Base-by-base conservation (phyloP, 2,329 filamentous ascomycete species). In the Aspergillus uvarum region DNA sequence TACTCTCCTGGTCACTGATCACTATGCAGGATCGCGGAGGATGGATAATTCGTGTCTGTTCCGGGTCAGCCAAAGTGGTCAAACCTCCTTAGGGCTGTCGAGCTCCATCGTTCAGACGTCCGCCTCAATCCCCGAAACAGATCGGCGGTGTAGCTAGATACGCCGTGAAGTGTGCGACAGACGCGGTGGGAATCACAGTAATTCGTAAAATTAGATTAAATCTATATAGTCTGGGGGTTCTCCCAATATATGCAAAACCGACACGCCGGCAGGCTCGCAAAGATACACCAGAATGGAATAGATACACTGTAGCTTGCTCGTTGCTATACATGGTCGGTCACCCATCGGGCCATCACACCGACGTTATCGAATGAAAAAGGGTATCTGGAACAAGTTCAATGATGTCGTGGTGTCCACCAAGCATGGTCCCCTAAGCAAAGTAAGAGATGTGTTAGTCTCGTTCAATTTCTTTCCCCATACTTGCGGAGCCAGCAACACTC, bases 121-220 rank as follows among this genome's bases (percentile, higher is more conserved):
- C 14, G 38, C 19, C 38, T 6, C 16, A 19, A 6, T 19, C 3
- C 14, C 16, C 38, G 38, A 44, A 44, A 44, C 38, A 44, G 14
- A 44, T 44, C 38, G 38, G n/a, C 38, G 38, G 6, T 8, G 1
- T 44, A 19, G 38, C 14, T 8, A 44, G 38, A 19, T 44, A 42
- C 38, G 38, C 14, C 1, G 38, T 42, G 38, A 42, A 7, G 6
- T 19, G 14, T 16, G 16, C 16, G 16, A 19, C 14, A 19, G 14
- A 44, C 14, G 8, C 16, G 16, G 38, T n/a, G 38, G 16, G 14
- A 44, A 44, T 44, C 38, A 19, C 16, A 19, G 38, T 44, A 47
- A 24, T 19, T 55, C 53, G 26, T 55, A 29, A 55, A 47, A 31
- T 47, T 47, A 31, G 24, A 55, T 55, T 55, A 55, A 48, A 55